Conservation (phyloP, 1,139 yeast species). For the Saccharomyces hybrid region DNA sequence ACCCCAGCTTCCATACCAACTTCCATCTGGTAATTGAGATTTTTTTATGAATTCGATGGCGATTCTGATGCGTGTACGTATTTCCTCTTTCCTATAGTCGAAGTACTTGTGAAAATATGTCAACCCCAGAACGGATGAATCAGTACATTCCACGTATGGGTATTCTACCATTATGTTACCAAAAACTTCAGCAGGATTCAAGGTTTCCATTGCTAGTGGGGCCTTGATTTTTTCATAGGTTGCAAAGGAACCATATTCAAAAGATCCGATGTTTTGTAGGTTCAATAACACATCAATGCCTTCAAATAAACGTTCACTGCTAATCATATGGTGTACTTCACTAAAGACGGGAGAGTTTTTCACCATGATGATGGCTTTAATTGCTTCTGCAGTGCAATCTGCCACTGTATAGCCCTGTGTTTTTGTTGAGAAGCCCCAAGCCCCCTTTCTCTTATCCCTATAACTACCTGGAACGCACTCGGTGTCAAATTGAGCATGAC, state of each 20-base stretch:
- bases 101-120: conserved; percentile 65
- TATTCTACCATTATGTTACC: conserved; percentile 98
- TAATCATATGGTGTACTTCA: conserved; percentile 44
- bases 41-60: conserved; percentile 67
- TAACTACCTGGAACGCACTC: conserved; percentile 73
- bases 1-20: conserved; percentile 99
- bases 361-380: conserved; percentile 91
- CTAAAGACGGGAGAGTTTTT: conserved; percentile 52
- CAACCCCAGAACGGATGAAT: conserved; percentile 84
- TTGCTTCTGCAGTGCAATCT: conserved; percentile 95
- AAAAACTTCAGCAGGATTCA: conserved; percentile 97
- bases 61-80: conserved; percentile 56
- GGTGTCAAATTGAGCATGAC: conserved; percentile 77
- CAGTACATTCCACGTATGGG: conserved; percentile 97
- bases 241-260: conserved; percentile 88
- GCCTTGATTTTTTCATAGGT: conserved; percentile 86
- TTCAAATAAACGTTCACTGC: conserved; percentile 47
- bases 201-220: conserved; percentile 60
- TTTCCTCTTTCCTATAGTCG: conserved; percentile 58
- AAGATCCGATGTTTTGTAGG: conserved; percentile 70
- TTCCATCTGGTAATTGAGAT: conserved; percentile 72
- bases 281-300: conserved; percentile 66
- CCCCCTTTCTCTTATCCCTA: conserved; percentile 83
- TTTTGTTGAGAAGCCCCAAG: conserved; percentile 95
- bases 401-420: conserved; percentile 95